phyloP scores from a whole-genome alignment of 2,329 filamentous ascomycete species.

The Colletotrichum lini region DNA sequence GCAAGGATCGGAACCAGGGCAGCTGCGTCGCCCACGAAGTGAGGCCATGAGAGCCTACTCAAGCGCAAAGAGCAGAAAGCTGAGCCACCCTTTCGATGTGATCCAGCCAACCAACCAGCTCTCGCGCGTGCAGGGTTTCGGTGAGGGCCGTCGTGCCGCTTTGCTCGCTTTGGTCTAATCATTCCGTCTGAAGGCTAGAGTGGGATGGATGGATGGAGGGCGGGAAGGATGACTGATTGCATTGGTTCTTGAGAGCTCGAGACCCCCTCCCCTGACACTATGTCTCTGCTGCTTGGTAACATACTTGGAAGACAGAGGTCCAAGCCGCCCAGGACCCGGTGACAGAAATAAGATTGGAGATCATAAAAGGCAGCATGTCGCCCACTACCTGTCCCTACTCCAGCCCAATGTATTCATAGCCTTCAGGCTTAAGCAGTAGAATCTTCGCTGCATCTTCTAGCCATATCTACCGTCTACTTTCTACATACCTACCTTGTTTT shows the following conservation, averaged over 20 bases:
- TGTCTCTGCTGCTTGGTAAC: constrained; percentile 10
- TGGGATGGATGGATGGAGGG: constrained; percentile 18
- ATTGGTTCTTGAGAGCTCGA: constrained; percentile 26
- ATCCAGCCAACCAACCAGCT: constrained; percentile 24
- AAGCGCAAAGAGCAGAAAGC: background rate
- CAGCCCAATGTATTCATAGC: constrained; percentile 11
- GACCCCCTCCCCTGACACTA: constrained; percentile 13
- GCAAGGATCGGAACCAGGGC: constrained; percentile 39
- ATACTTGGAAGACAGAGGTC: constrained; percentile 15
- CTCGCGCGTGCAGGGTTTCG: constrained; percentile 19
- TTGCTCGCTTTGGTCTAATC: constrained; percentile 12
- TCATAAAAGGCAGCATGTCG: constrained; percentile 38
- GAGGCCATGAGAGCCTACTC: constrained; percentile 1
- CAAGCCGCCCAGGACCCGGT: constrained; percentile 12
- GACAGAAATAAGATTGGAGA: constrained; percentile 11
- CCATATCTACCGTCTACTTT: constrained; percentile 8
- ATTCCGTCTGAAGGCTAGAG: constrained; percentile 24
- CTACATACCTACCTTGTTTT: background rate
- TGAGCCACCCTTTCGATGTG: constrained; percentile 20
- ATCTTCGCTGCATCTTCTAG: constrained; percentile 32
- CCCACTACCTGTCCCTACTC: constrained; percentile 12
- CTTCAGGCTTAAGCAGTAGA: constrained; percentile 33
- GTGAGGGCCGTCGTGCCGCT: constrained; percentile 22
- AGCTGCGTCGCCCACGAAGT: constrained; percentile 29
- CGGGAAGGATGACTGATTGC: constrained; percentile 31